Evolutionary conservation across 495 filamentous ascomycete genomes (phyloP).

Genomic region (Stereocaulon alpinum): DNA sequence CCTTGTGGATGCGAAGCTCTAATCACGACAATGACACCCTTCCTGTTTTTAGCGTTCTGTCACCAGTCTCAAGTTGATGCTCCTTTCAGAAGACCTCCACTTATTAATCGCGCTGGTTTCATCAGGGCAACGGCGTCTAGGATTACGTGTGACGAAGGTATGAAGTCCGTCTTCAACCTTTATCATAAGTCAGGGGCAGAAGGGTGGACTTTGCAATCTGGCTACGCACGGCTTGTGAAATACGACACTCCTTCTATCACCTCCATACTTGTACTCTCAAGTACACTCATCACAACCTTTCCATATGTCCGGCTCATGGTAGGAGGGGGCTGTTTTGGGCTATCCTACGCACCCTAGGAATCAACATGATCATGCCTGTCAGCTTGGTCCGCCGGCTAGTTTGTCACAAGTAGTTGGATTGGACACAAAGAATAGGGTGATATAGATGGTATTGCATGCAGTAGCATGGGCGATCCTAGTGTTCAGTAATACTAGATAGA

Average conservation of each 20-base stretch:
- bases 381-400: neutral
- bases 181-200: neutral
- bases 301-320: neutral
- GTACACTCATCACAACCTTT: neutral
- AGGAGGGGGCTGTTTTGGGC: neutral
- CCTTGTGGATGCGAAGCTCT: neutral
- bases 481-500: neutral
- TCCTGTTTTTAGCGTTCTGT: conserved; percentile 1
- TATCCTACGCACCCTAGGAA: neutral
- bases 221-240: neutral
- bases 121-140: conserved; percentile 2
- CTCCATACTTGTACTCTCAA: neutral
- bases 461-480: neutral
- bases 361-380: neutral
- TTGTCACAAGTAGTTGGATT: neutral
- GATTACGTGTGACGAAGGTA: conserved; percentile 13
- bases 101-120: neutral
- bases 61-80: neutral
- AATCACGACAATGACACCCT: conserved; percentile 8
- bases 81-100: neutral
- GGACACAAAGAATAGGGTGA: neutral
- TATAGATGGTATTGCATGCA: neutral
- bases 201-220: neutral
- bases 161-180: conserved; percentile 10
- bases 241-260: neutral